Evolutionary conservation across 495 filamentous ascomycete species (phyloP), one percentile per base, ranked within the genome.

Genomic region (Neurospora sp.): DNA sequence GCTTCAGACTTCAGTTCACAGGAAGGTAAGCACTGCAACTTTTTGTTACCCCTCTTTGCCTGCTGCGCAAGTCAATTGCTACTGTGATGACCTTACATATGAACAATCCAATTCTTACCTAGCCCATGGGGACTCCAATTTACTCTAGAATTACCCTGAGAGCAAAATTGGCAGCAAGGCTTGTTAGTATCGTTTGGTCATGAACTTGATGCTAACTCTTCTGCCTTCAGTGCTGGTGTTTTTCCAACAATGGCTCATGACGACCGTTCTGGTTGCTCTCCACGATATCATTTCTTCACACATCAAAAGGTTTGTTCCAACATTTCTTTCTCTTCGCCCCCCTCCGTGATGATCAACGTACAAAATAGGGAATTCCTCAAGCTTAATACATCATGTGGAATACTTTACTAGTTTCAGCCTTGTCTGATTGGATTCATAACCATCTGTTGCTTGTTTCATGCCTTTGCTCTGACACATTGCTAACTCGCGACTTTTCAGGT

Each of bases 311-410:
- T 91, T 89, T 74, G 85, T 80, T 39, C 16, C 53, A 48, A 75
- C 80, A 79, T 74, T 75, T 74, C 70, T 72, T 75, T 76, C 42
- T 71, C 74, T 27, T 65, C 44, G 68, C 69, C 39, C 20, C 68
- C 75, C 74, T 77, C 79, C 75, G 85, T 96, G 91, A 96, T 97
- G 93, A 97, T 89, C 82, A 88, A 87, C 85, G 85, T 87, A 94
- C 91, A 85, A 89, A 89, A 78, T 42, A 42, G 40, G 94, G 93
- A 74, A 97, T 97, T 97, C 94, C 94, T 97, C 94, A 91, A 92
- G 87, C 94, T 88, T 90, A 97, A 96, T 84, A 88, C 82, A 89
- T 80, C 78, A 90, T 96, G 93, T 95, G 86, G 94, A 96, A 87
- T 87, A 35, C 27, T 14, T 65, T 87, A 74, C 42, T 87, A 92